Percentiles rank a stretch among this genome's conserved stretches.
Conservation (phyloP, 1,139 yeast genomes). For the Saccharomyces hybrid region DNA sequence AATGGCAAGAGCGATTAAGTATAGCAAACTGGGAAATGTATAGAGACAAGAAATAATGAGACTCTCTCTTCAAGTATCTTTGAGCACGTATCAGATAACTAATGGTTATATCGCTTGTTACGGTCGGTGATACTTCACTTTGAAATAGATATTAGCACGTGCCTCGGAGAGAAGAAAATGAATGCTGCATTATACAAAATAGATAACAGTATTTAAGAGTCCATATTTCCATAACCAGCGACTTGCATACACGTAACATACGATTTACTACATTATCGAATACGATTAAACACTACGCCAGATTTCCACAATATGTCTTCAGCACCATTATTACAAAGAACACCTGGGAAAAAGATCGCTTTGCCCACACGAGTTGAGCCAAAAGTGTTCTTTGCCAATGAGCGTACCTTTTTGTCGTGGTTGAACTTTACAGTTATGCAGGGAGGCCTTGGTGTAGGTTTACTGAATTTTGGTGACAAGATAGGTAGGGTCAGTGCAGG, state of each 20-base stretch:
- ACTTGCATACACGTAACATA: background rate
- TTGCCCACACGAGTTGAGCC: constrained; percentile 98
- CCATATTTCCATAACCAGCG: background rate
- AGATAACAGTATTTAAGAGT: background rate
- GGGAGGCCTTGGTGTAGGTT: constrained; percentile 94
- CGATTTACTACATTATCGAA: background rate
- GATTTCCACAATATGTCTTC: constrained; percentile 32
- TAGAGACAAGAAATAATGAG: background rate
- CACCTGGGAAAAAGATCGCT: constrained; percentile 85
- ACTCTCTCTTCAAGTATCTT: background rate
- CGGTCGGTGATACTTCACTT: background rate
- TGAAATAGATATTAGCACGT: background rate
- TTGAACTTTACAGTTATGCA: constrained; percentile 93
- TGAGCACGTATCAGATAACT: background rate
- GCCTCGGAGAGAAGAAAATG: background rate
- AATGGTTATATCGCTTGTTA: background rate
- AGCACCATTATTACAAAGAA: constrained; percentile 55
- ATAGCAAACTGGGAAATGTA: background rate
- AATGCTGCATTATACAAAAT: background rate
- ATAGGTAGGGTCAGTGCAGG: constrained; percentile 92
- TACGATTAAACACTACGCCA: background rate
- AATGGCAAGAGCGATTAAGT: background rate
- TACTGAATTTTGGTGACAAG: constrained; percentile 91
- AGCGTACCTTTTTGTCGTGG: constrained; percentile 97
- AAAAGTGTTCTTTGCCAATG: constrained; percentile 96